A percentile compares a stretch with the other conserved stretches of the same genome.
Evolutionary conservation across 495 filamentous ascomycete genomes (phyloP).

Genomic region (Aspergillus leporis): DNA sequence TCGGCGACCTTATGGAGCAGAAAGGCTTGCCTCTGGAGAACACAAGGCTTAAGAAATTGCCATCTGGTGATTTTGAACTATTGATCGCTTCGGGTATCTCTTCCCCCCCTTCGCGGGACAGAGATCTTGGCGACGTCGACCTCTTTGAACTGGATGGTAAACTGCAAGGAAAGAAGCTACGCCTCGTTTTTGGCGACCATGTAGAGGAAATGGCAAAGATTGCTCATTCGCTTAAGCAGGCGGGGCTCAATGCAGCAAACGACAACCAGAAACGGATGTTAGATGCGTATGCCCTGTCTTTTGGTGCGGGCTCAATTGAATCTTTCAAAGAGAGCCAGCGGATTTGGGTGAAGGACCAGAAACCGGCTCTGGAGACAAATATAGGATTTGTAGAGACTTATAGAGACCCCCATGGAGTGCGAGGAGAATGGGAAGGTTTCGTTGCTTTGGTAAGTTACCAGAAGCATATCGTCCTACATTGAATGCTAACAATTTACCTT

Average conservation of each 20-base stretch:
- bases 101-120: constrained; percentile 56
- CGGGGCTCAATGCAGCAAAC: constrained; percentile 75
- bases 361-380: constrained; percentile 85
- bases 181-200: constrained; percentile 83
- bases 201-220: constrained; percentile 78
- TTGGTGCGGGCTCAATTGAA: constrained; percentile 78
- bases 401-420: constrained; percentile 85
- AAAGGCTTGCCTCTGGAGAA: constrained; percentile 81
- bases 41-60: constrained; percentile 77
- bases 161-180: constrained; percentile 69
- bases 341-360: constrained; percentile 89
- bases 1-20: constrained; percentile 72
- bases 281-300: constrained; percentile 79
- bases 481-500: constrained; percentile 30
- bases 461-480: constrained; percentile 1
- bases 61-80: constrained; percentile 71
- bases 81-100: constrained; percentile 75
- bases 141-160: constrained; percentile 63
- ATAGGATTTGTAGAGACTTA: constrained; percentile 97
- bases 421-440: constrained; percentile 98
- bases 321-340: constrained; percentile 90
- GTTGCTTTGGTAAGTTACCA: constrained; percentile 62
- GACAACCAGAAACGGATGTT: constrained; percentile 85
- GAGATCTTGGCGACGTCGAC: constrained; percentile 68
- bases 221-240: constrained; percentile 66